A percentile compares a stretch with the other conserved stretches of the same genome.
phyloP scores from a whole-genome alignment of 2,329 filamentous ascomycete species.

The Cordyceps fumosorosea region DNA sequence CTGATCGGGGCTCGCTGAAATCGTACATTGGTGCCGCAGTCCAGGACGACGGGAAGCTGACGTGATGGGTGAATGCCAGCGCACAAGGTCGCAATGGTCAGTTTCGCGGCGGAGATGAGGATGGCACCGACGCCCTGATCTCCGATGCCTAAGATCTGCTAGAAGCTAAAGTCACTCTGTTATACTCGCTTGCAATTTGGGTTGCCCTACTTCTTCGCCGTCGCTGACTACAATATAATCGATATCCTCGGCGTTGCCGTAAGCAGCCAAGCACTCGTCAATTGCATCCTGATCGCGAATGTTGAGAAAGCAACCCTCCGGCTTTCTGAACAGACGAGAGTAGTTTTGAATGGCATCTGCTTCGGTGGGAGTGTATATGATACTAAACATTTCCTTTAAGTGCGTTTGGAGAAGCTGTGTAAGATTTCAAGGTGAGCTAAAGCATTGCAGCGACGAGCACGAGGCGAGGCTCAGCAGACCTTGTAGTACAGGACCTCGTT shows the following conservation, averaged over 20 bases:
- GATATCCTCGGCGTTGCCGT: slow-evolving; percentile 65
- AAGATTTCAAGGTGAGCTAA: too few species aligned
- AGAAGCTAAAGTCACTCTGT: too few species aligned
- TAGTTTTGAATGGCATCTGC: slow-evolving; percentile 84
- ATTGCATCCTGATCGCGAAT: slow-evolving; percentile 63
- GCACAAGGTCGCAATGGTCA: slow-evolving; percentile 76
- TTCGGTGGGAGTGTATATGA: slow-evolving; percentile 90
- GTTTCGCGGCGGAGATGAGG: slow-evolving; percentile 76
- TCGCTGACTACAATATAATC: slow-evolving; percentile 82
- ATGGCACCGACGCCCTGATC: slow-evolving; percentile 84
- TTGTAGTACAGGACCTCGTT: slow-evolving; percentile 76
- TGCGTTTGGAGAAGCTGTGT: slow-evolving; percentile 65
- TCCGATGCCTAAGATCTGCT: slow-evolving; percentile 84
- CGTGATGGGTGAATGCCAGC: slow-evolving; percentile 78
- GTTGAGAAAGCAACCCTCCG: slow-evolving; percentile 76
- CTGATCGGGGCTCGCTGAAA: too few species aligned
- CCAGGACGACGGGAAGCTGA: slow-evolving; percentile 73
- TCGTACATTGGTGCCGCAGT: slow-evolving; percentile 68
- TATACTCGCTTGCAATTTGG: too few species aligned
- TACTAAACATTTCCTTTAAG: slow-evolving; percentile 77
- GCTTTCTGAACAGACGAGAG: slow-evolving; percentile 67
- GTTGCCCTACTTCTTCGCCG: slow-evolving; percentile 41
- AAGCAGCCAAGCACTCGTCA: slow-evolving; percentile 59
- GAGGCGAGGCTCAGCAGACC: too few species aligned
- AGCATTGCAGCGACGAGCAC: too few species aligned